Evolutionary conservation across 176 grass and related monocot species (phyloP).

Genomic region (Bonia amplexicaulis): DNA sequence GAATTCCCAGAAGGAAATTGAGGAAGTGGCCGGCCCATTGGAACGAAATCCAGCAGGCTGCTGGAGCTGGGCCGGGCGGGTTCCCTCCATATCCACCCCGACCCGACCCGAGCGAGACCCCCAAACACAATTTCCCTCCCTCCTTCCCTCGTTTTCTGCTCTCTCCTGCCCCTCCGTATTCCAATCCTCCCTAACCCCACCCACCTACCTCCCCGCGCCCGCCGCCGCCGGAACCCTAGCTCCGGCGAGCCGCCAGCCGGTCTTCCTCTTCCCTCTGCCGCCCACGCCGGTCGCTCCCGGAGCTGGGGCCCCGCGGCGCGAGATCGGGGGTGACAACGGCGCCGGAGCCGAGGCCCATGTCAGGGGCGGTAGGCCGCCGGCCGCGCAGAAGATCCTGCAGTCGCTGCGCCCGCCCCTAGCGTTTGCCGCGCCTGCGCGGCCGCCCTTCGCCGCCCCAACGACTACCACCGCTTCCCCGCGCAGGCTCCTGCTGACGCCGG

Average conservation of each 20-base stretch:
- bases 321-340: slow-evolving; percentile 28
- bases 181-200: slow-evolving; percentile 27
- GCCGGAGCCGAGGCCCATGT: slow-evolving; percentile 18
- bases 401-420: slow-evolving; percentile 38
- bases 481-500: slow-evolving; percentile 3
- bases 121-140: slow-evolving; percentile 47
- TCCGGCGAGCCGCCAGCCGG: background rate
- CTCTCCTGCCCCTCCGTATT: background rate
- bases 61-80: too few species aligned
- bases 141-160: slow-evolving; percentile 61
- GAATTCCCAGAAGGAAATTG: background rate
- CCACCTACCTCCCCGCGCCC: slow-evolving; percentile 7
- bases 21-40: background rate
- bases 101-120: background rate
- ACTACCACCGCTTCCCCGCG: slow-evolving; percentile 63
- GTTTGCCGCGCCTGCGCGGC: slow-evolving; percentile 38
- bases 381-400: slow-evolving; percentile 65
- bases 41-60: background rate
- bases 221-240: slow-evolving; percentile 36
- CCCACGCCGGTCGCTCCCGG: background rate
- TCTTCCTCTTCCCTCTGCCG: background rate
- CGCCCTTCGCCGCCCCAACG: slow-evolving; percentile 53
- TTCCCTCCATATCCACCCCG: background rate
- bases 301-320: background rate
- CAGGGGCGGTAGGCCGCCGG: slow-evolving; percentile 46